Evolutionary conservation across 805 yeast genomes (phyloP).

Genomic region (Ogataea naganishii): DNA sequence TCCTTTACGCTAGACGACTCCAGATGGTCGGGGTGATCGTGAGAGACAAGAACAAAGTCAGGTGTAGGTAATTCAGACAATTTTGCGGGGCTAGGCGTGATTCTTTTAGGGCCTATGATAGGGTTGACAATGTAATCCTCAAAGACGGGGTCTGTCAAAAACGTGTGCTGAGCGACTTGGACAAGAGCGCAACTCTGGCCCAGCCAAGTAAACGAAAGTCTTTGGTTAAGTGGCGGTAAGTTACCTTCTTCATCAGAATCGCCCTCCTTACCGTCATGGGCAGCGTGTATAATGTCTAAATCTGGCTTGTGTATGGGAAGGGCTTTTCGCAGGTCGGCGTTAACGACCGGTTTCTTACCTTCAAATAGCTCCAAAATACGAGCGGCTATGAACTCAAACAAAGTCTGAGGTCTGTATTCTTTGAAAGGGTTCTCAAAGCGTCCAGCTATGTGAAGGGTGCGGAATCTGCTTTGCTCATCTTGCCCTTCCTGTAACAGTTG

Average conservation of each 20-base stretch:
- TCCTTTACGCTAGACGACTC: slow-evolving; percentile 51
- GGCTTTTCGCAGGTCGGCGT: slow-evolving; percentile 37
- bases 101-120: slow-evolving; percentile 72
- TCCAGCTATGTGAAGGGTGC: slow-evolving; percentile 53
- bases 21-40: slow-evolving; percentile 93
- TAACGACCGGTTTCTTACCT: slow-evolving; percentile 48
- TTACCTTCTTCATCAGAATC: neutral
- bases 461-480: slow-evolving; percentile 24
- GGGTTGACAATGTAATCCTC: slow-evolving; percentile 53
- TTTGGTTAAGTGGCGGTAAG: slow-evolving; percentile 29
- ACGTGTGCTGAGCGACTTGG: slow-evolving; percentile 61
- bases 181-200: slow-evolving; percentile 85
- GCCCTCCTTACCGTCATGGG: slow-evolving; percentile 12
- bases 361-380: slow-evolving; percentile 66
- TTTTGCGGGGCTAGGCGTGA: slow-evolving; percentile 67
- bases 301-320: slow-evolving; percentile 59
- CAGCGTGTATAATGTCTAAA: slow-evolving; percentile 27
- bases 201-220: slow-evolving; percentile 76
- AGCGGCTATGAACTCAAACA: slow-evolving; percentile 74
- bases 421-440: slow-evolving; percentile 84
- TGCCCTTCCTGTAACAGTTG: slow-evolving; percentile 2
- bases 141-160: slow-evolving; percentile 83
- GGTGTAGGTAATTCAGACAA: slow-evolving; percentile 58
- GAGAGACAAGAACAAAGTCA: slow-evolving; percentile 73
- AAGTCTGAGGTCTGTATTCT: slow-evolving; percentile 85